Percentiles rank a stretch among this genome's conserved stretches.
phyloP scores from a whole-genome alignment of 2,329 filamentous ascomycete species.

The Hymenoscyphus linearis region DNA sequence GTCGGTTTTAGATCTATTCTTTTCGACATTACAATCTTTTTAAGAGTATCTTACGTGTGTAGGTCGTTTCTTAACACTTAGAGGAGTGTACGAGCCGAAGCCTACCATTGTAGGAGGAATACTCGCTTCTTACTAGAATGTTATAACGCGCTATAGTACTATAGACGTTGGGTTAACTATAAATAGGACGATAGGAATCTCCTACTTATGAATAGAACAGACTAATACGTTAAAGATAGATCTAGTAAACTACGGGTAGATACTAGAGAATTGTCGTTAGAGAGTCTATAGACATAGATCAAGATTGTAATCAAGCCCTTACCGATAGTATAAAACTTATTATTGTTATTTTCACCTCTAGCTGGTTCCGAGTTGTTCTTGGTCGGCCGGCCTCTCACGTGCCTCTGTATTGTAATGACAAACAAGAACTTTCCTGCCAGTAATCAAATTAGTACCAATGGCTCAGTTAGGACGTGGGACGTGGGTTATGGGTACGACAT shows the following conservation, averaged over 20 bases:
- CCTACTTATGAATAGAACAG: background rate
- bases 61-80: conserved; percentile 32
- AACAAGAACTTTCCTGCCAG: no score
- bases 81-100: conserved; percentile 40
- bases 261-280: background rate
- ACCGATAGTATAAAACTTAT: background rate
- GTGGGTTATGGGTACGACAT: no score
- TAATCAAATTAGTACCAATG: no score
- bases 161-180: background rate
- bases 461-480: no score
- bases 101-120: conserved; percentile 39
- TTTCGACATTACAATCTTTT: conserved; percentile 27
- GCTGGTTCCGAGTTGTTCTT: no score
- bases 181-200: background rate
- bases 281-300: background rate
- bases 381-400: background rate
- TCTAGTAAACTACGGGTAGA: background rate
- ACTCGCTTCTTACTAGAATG: conserved; percentile 4
- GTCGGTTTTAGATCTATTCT: conserved; percentile 29
- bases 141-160: background rate
- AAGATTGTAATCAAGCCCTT: background rate
- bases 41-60: conserved; percentile 23
- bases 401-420: no score
- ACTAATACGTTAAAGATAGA: background rate
- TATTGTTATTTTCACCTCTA: background rate